Evolutionary conservation across 2,329 filamentous ascomycete species (phyloP), one percentile per base, ranked within the genome.

Genomic region (Epichloe sibirici): DNA sequence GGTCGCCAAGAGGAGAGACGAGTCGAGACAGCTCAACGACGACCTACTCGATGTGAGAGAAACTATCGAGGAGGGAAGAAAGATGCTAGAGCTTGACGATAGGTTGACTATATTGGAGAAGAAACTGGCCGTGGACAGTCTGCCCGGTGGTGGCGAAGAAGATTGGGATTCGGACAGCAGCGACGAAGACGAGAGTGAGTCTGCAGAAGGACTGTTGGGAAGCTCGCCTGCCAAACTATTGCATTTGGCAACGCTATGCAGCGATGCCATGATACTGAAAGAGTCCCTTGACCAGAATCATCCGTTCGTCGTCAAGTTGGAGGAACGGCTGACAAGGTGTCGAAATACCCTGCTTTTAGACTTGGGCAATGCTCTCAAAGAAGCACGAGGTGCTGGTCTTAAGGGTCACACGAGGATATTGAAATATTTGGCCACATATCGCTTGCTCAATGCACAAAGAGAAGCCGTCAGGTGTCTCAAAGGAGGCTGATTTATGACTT

Each of bases 51-150:
- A 62, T n/a, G 76, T 90, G 5, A 75, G 81, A 53, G 68, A 70
- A 12, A 74, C 83, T 49, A 83, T 91, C 43, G 81, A 85, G 59
- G 58, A 67, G 2, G 82, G 79, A 0, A 68, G 81, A 55, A 74
- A 74, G 58, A 74, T 90, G 71, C 64, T 90, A 31, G 86, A 89
- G 64, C 68, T 86, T 17, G 80, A 85, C 51, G 80, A 82, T 55
- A 65, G 82, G 51, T 62, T 89, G 39, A 70, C 72, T 5, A 76
- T 78, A 51, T 65, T 90, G 45, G 87, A 90, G 64, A 76, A 75
- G 42, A 71, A 74, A 37, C 66, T 90, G 28, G 76, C 81, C 45
- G 71, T 88, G 25, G 75, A 67, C 21, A 70, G 68, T 50, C 25
- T 63, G 37, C 64, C 63, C 12, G 23, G n/a, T 23, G 52, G 54